Evolutionary conservation across 1,139 yeast species (phyloP).

Genomic region (Protomyces inouyei): DNA sequence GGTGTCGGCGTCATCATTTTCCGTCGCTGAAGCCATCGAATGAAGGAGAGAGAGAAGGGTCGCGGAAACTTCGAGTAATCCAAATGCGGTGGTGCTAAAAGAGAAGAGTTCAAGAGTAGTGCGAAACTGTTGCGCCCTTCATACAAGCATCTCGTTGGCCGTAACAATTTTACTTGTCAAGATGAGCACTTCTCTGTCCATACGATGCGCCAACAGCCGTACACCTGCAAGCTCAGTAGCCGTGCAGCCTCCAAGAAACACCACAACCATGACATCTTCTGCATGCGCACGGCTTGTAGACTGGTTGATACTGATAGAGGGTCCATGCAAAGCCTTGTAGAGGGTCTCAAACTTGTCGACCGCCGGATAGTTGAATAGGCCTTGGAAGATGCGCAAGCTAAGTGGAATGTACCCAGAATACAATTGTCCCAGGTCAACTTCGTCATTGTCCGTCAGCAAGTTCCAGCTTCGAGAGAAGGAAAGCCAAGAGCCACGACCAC

Average conservation of each 20-base stretch:
- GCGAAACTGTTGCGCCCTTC: background rate
- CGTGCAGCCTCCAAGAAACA: conserved; percentile 75
- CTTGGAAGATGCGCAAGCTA: conserved; percentile 44
- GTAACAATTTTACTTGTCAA: conserved; percentile 32
- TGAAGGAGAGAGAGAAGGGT: too few relatives aligned
- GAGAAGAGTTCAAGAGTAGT: too few relatives aligned
- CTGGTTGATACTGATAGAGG: conserved; percentile 39
- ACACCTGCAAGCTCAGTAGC: conserved; percentile 68
- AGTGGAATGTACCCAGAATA: conserved; percentile 50
- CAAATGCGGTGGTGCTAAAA: too few relatives aligned
- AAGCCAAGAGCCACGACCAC: conserved; percentile 15
- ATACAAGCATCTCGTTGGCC: conserved; percentile 28
- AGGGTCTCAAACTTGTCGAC: conserved; percentile 41
- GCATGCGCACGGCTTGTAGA: conserved; percentile 28
- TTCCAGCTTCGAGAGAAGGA: conserved; percentile 32
- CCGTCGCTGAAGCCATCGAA: too few relatives aligned
- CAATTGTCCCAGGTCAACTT: conserved; percentile 40
- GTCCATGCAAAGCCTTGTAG: conserved; percentile 40
- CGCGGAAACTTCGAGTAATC: too few relatives aligned
- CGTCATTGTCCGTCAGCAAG: conserved; percentile 38
- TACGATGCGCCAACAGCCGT: conserved; percentile 49
- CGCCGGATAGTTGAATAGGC: conserved; percentile 35
- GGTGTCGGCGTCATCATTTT: too few relatives aligned
- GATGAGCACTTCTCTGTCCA: conserved; percentile 28
- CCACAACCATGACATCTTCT: conserved; percentile 44